Evolutionary conservation across 1,284 basidiomycete genomes (phyloP).

Genomic region (Ganoderma lingzhi): DNA sequence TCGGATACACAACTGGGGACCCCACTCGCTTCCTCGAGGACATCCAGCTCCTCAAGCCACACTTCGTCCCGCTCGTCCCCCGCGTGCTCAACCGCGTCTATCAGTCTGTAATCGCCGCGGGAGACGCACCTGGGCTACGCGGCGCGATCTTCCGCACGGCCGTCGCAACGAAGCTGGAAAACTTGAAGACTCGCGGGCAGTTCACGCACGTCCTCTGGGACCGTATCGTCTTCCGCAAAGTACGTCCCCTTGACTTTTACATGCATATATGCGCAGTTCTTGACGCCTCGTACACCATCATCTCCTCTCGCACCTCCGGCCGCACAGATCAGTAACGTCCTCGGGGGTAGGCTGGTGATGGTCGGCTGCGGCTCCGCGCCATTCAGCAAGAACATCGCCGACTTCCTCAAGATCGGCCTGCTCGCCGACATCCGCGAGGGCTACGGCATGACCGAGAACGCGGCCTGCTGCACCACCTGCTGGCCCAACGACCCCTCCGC

Average conservation of each 20-base stretch:
- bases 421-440: slow-evolving; percentile 81
- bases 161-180: slow-evolving; percentile 82
- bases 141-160: slow-evolving; percentile 87
- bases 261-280: neutral
- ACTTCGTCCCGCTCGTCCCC: slow-evolving; percentile 85
- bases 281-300: neutral
- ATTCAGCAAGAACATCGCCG: slow-evolving; percentile 80
- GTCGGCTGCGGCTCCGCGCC: slow-evolving; percentile 87
- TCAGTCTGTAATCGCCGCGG: slow-evolving; percentile 82
- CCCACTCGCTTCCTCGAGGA: slow-evolving; percentile 91
- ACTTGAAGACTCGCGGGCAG: slow-evolving; percentile 75
- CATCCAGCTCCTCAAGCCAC: slow-evolving; percentile 85
- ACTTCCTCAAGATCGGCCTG: slow-evolving; percentile 86
- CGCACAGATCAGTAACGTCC: slow-evolving; percentile 58
- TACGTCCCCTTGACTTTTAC: slow-evolving; percentile 41
- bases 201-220: slow-evolving; percentile 90
- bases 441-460: slow-evolving; percentile 85
- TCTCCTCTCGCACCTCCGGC: neutral
- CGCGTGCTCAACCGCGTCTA: slow-evolving; percentile 88
- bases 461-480: slow-evolving; percentile 62
- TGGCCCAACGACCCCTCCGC: slow-evolving; percentile 66
- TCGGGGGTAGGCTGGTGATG: slow-evolving; percentile 81
- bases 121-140: slow-evolving; percentile 86
- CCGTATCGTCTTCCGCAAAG: slow-evolving; percentile 92
- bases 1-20: slow-evolving; percentile 93